Evolutionary conservation across 2,329 filamentous ascomycete species (phyloP).

Genomic region (Aspergillus sojae): DNA sequence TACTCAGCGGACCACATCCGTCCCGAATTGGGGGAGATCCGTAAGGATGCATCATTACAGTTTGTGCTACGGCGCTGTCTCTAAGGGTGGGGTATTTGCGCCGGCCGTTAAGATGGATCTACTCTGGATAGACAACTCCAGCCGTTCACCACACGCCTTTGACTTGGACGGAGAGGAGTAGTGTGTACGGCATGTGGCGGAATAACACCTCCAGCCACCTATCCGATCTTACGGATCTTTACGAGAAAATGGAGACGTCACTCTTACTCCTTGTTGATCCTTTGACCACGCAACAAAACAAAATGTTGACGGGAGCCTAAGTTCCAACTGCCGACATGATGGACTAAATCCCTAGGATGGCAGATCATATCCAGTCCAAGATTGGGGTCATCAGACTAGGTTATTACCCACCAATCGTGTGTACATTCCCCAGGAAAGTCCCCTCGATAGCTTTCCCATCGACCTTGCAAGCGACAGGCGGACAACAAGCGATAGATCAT

Average conservation of each 20-base stretch:
- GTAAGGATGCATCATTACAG: background rate
- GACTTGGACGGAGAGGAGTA: background rate
- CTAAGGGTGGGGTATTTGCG: background rate
- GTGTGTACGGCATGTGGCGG: background rate
- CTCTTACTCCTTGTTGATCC: background rate
- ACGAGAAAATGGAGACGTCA: background rate
- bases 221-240: background rate
- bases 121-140: background rate
- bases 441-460: conserved; percentile 8
- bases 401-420: background rate
- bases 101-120: background rate
- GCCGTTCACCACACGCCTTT: background rate
- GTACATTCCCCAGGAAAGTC: background rate
- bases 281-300: background rate
- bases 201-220: background rate
- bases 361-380: conserved; percentile 1
- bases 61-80: background rate
- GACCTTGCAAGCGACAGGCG: conserved; percentile 8
- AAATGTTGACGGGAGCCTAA: background rate
- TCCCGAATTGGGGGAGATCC: background rate
- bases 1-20: background rate
- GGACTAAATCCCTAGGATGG: conserved; percentile 4
- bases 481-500: conserved; percentile 12
- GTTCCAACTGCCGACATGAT: conserved; percentile 10
- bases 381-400: background rate